These are phyloP conservation scores for Gaertneriomyces semiglobifer DNA, from an alignment of 192 early-diverging fungal genomes.

Conservation along the genomic window DNA sequence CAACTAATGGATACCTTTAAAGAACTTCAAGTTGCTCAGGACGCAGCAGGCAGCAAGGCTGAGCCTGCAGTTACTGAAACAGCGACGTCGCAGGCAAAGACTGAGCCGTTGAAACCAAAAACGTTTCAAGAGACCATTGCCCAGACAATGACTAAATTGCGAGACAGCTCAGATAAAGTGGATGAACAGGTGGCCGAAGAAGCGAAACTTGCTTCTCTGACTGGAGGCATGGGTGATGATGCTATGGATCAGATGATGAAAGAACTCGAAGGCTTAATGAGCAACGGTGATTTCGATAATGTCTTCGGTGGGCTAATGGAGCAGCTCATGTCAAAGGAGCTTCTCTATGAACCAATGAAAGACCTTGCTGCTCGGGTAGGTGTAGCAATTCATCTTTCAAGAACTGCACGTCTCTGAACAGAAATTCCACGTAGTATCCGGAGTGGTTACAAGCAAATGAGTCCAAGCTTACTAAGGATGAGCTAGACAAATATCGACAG, in stretches of 20 bases:
- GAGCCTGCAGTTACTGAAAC: constrained; percentile 9
- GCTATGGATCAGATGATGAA: constrained; percentile 85
- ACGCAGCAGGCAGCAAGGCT: not conserved
- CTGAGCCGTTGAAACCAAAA: not conserved
- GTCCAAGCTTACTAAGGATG: constrained; percentile 61
- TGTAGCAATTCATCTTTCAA: not conserved
- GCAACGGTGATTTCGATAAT: constrained; percentile 75
- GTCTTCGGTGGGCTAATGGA: constrained; percentile 87
- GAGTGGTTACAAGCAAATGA: constrained; percentile 81
- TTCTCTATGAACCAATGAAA: constrained; percentile 94
- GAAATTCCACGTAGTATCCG: constrained; percentile 66
- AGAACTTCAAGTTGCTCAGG: constrained; percentile 11
- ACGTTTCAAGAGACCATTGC: constrained; percentile 85
- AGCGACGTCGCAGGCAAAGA: constrained; percentile 44
- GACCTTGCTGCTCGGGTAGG: constrained; percentile 75
- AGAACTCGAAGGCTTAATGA: constrained; percentile 75
- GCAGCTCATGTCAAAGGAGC: constrained; percentile 87
- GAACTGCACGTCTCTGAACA: not conserved
- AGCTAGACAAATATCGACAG: constrained; percentile 71
- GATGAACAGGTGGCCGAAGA: constrained; percentile 43
- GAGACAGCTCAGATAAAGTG: constrained; percentile 77
- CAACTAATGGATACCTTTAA: constrained; percentile 24
- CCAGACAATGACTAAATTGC: constrained; percentile 85
- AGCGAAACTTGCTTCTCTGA: constrained; percentile 21
- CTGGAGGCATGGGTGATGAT: constrained; percentile 45